These are phyloP conservation scores for Populus hybrid DNA, from an alignment of 441 rosid genomes.

Conservation along the genomic window DNA sequence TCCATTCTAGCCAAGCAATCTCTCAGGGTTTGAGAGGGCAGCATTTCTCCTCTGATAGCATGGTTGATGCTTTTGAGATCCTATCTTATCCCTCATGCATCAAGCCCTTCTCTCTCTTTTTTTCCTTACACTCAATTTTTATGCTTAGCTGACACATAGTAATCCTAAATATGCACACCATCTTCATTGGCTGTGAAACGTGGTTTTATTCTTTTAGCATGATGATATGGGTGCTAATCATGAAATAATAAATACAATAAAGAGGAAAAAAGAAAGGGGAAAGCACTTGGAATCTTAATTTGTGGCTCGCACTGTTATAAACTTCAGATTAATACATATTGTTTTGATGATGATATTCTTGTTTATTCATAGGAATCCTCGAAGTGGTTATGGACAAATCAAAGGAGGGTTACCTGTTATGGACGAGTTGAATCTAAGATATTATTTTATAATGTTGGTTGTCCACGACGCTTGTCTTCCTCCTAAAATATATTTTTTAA, in stretches of 20 bases:
- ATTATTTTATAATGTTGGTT: background rate
- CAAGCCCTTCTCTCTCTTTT: background rate
- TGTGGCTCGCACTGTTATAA: background rate
- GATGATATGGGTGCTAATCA: background rate
- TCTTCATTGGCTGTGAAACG: background rate
- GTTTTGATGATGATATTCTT: conserved; percentile 9
- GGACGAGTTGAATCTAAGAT: background rate
- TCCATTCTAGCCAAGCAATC: background rate
- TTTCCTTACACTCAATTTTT: too few species aligned
- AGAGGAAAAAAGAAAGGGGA: background rate
- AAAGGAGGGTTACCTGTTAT: background rate
- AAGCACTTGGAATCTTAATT: conserved; percentile 10
- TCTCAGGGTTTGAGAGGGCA: conserved; percentile 23
- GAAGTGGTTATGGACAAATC: background rate
- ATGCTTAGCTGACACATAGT: background rate
- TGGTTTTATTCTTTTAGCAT: background rate
- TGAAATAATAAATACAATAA: background rate
- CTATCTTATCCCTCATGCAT: conserved; percentile 21
- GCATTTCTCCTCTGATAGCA: conserved; percentile 16
- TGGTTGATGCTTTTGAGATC: conserved; percentile 28
- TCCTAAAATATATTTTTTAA: too few species aligned
- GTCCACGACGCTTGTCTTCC: too few species aligned
- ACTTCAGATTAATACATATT: background rate
- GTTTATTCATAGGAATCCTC: conserved; percentile 14
- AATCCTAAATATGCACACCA: background rate